phyloP scores from a whole-genome alignment of 495 filamentous ascomycete genomes.

The Hypoxylon lienhwacheense region DNA sequence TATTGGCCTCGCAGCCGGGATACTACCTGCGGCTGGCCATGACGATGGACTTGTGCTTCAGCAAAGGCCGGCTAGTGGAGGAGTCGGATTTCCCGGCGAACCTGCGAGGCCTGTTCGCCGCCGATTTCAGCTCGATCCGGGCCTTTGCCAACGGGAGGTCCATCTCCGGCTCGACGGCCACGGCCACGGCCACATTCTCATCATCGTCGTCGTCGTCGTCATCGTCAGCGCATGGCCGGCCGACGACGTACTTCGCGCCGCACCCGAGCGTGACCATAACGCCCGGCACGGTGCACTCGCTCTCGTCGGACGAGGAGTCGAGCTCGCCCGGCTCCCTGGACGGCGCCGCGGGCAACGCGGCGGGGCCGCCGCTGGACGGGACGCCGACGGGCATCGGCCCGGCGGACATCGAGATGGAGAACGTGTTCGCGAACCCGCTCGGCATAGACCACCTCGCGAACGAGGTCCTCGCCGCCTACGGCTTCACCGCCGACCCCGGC shows the following conservation, averaged over 20 bases:
- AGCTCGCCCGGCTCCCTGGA: conserved; percentile 31
- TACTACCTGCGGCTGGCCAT: conserved; percentile 40
- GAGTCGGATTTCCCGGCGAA: conserved; percentile 40
- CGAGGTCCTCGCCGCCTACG: conserved; percentile 29
- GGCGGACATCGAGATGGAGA: conserved; percentile 27
- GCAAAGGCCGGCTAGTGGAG: conserved; percentile 37
- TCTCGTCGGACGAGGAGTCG: conserved; percentile 37
- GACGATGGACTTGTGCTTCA: conserved; percentile 42
- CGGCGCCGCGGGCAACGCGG: conserved; percentile 2
- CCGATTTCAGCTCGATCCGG: conserved; percentile 38
- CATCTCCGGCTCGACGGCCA: background rate
- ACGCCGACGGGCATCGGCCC: background rate
- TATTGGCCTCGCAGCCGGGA: conserved; percentile 36
- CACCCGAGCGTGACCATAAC: conserved; percentile 19
- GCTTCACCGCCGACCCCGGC: conserved; percentile 10
- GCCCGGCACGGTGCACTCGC: conserved; percentile 33
- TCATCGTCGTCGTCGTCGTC: background rate
- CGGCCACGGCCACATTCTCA: background rate
- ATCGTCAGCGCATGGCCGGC: background rate
- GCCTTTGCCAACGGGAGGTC: conserved; percentile 20
- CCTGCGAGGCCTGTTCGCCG: conserved; percentile 37
- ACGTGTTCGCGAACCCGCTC: conserved; percentile 11
- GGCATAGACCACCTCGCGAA: conserved; percentile 21
- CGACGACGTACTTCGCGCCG: conserved; percentile 11
- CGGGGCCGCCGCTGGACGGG: background rate